Base-by-base conservation (phyloP, 2,329 filamentous ascomycete genomes). In the Pyricularia pennisetigena region DNA sequence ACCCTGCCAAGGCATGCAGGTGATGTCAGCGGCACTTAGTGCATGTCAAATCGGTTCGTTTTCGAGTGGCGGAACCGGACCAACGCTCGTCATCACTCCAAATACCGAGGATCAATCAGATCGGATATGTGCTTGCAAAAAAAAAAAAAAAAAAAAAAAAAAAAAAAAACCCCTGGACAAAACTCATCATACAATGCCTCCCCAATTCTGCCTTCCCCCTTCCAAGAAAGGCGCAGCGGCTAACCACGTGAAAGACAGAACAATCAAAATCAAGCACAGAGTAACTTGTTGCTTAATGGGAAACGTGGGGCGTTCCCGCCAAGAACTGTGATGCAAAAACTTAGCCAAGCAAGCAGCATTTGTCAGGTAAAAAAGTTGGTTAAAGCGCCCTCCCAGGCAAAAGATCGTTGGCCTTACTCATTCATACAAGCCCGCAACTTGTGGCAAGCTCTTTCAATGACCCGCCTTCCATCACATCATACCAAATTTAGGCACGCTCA, bases 401-500 rank as follows among this genome's bases (percentile, higher is more conserved):
- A 26, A 24, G 16, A 26, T 61, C n/a, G 9, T 24, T 61, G 49
- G 2, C 57, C 57, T 23, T 26, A 61, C n/a, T 61, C 57, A 61
- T 61, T 61, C 57, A 61, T 61, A 23, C 6, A 23, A 26, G 57
- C 57, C 57, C 8, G 28, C 7, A 30, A 63, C 61, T 28, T 63
- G 24, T 63, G 9, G 24, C 61, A 63, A 28, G 41, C 29, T 63
- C 29, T 30, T 12, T 2, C 28, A 24, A 64, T 26, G 28, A 64
- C 63, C 63, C 63, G 63, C 63, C 32, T 64, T 28, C 63, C 28
- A 41, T 30, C 28, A 41, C 32, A 30, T 64, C 63, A 64, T 61
- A 61, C n/a, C 57, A 61, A 14, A 16, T 26, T 61, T 26, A 23
- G 57, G n/a, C 8, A 24, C 20, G 41, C 9, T 16, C 20, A 49